phyloP scores from a whole-genome alignment of 768 basidiomycete genomes.

The Boletus barrowsii region DNA sequence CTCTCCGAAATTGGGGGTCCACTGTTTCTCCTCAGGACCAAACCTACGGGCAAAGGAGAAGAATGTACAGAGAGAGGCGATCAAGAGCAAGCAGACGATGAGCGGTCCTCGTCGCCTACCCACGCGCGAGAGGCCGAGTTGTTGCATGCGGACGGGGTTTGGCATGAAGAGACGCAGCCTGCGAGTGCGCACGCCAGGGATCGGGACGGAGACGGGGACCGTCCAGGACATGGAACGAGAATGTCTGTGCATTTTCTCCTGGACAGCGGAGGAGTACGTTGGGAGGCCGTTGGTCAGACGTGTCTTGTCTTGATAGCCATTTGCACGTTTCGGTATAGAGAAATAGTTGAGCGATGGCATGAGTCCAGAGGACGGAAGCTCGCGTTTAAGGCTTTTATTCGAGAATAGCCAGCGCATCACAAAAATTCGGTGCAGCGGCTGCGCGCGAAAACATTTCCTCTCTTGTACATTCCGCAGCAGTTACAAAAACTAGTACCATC shows the following conservation, averaged over 20 bases:
- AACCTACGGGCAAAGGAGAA: constrained; percentile 63
- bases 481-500: constrained; percentile 16
- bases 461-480: constrained; percentile 26
- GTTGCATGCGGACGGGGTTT: constrained; percentile 60
- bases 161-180: constrained; percentile 56
- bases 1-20: constrained; percentile 58
- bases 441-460: constrained; percentile 28
- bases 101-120: constrained; percentile 56
- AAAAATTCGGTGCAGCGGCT: constrained; percentile 16
- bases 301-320: constrained; percentile 44
- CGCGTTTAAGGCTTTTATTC: constrained; percentile 13
- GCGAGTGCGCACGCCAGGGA: constrained; percentile 58
- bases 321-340: constrained; percentile 43
- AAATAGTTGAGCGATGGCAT: constrained; percentile 52
- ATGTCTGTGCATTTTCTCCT: constrained; percentile 61
- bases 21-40: constrained; percentile 57
- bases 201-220: constrained; percentile 52
- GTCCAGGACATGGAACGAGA: constrained; percentile 52
- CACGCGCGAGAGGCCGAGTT: constrained; percentile 52
- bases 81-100: constrained; percentile 46
- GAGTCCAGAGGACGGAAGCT: constrained; percentile 11
- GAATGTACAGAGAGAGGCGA: constrained; percentile 49
- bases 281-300: constrained; percentile 44
- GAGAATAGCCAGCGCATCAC: background rate
- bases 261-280: constrained; percentile 53